These are phyloP conservation scores for Oldenlandia corymbosa DNA, from an alignment of 257 asterid genomes.

Conservation along the genomic window DNA sequence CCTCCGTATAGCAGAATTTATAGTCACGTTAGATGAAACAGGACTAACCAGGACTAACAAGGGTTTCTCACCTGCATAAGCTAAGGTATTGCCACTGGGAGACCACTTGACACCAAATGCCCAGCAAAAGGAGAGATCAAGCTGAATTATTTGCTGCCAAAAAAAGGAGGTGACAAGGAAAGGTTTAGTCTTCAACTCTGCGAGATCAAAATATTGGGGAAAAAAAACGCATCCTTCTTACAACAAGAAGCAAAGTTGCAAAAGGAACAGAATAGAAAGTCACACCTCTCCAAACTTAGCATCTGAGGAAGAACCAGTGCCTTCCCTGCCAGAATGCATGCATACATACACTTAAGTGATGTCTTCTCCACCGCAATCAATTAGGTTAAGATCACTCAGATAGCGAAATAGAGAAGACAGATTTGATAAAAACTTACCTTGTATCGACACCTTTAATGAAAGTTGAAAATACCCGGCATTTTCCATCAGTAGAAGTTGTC, in stretches of 20 bases:
- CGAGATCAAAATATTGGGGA: not conserved
- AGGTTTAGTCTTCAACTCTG: not conserved
- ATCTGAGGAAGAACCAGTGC: constrained; percentile 56
- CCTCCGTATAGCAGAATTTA: not conserved
- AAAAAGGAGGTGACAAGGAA: constrained; percentile 1
- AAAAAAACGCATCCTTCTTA: not conserved
- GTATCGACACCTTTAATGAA: constrained; percentile 95
- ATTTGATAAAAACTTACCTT: constrained; percentile 45
- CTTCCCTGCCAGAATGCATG: constrained; percentile 38
- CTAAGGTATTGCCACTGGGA: constrained; percentile 84
- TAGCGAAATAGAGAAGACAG: constrained; percentile 15
- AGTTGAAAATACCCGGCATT: constrained; percentile 91
- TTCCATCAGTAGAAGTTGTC: constrained; percentile 97
- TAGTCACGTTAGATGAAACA: constrained; percentile 5
- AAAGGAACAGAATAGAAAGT: constrained; percentile 16
- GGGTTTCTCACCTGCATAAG: constrained; percentile 76
- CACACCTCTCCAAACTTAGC: constrained; percentile 92
- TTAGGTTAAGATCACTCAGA: constrained; percentile 8
- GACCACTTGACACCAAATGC: constrained; percentile 97
- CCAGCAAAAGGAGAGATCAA: constrained; percentile 94
- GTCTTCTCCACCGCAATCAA: not conserved
- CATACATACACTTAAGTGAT: constrained; percentile 1
- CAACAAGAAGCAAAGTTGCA: not conserved
- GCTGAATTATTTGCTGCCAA: constrained; percentile 94
- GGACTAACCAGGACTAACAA: constrained; percentile 5